These are phyloP conservation scores for Neotropicomus parvogracilis DNA, from an alignment of 1,284 basidiomycete species.

Conservation along the genomic window DNA sequence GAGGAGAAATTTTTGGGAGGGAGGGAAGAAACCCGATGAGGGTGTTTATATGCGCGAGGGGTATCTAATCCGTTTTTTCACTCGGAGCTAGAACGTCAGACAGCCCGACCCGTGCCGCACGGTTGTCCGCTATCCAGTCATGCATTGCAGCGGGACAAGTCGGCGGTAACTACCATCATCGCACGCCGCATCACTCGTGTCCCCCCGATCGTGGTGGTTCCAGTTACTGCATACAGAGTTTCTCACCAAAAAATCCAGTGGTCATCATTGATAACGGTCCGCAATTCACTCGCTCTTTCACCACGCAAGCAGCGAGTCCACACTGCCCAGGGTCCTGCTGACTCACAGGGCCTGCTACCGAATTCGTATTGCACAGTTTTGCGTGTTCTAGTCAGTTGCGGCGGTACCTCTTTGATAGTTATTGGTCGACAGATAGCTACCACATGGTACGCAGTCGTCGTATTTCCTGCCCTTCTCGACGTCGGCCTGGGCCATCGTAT, in stretches of 20 bases:
- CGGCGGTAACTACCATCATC: conserved; percentile 11
- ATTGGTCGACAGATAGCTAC: neutral
- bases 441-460: neutral
- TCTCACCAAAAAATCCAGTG: neutral
- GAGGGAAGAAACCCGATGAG: neutral
- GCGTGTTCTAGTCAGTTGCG: neutral
- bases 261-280: neutral
- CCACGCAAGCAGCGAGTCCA: neutral
- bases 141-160: conserved; percentile 5
- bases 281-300: too few species aligned
- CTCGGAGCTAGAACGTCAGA: conserved; percentile 31
- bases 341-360: conserved; percentile 2
- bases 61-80: conserved; percentile 30
- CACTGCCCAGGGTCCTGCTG: neutral
- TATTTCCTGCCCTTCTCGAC: neutral
- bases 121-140: neutral
- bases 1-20: conserved; percentile 4
- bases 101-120: conserved; percentile 15
- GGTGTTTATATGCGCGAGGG: conserved; percentile 25
- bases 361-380: conserved; percentile 1
- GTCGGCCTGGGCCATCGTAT: too few species aligned
- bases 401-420: neutral
- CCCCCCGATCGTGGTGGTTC: neutral
- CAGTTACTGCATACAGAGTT: neutral
- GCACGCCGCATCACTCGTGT: conserved; percentile 8